Base-by-base conservation (phyloP, 169 alveolate genomes). In the Plasmodium relictum region DNA sequence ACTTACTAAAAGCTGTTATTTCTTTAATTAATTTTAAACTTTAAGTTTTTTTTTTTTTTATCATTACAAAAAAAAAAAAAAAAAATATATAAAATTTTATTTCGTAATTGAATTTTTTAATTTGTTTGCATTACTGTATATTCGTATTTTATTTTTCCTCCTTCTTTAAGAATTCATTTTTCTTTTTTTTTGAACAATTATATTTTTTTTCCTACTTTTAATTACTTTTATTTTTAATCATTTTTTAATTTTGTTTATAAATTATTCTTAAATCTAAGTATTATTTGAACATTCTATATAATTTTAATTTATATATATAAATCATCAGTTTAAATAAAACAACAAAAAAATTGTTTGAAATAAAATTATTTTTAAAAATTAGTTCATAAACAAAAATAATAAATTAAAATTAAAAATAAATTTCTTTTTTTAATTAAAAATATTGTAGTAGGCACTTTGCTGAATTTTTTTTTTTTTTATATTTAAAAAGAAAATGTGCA, bases 1-100 rank as follows among this genome's bases (percentile, higher is more conserved):
- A 50, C 9, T 31, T 73, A 24, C 44, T 73, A 45, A 56, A 65
- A 18, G 73, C 88, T 16, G 88, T 73, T 42, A 20, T 73, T 39
- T 73, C 88, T n/a, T 24, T 22, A 16, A 42, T 73, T 45, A 39
- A 45, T 58, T 26, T 41, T 16, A 65, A 31, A n/a, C 6, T 18
- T 12, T 65, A 41, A 65, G 5, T 31, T 65, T 26, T 18, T 18
- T 56, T 48, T 2, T 48, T 14, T 4, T 2, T 48, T 4, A 24
- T 24, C 7, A 54, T 54, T 14, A 18, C 31, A 54, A 54, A 54
- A 12, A 54, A 48, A 48, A 48, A 48, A 48, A 48, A 48, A 48
- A 48, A 48, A 48, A 48, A 31, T 2, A 31, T 6, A 48, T 6
- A 48, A 48, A 48, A 54, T 31, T 31, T 31, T 31, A 31, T 31